These are phyloP conservation scores for Durusdinium trenchii DNA, from an alignment of 73 alveolate genomes.

Conservation along the genomic window DNA sequence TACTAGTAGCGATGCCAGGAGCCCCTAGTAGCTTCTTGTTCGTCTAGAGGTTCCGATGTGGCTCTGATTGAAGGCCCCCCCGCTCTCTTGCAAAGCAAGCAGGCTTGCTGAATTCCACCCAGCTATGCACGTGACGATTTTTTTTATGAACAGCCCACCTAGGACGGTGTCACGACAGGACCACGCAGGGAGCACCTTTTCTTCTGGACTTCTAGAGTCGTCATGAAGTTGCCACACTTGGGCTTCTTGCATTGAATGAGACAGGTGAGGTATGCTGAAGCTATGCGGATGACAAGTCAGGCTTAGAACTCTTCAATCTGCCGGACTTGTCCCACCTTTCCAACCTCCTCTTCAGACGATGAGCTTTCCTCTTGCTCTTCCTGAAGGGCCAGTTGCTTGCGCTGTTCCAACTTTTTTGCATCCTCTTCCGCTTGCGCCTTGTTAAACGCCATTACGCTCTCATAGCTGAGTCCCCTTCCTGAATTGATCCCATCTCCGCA, in stretches of 20 bases:
- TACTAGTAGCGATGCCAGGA: no score
- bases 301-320: conserved; percentile 81
- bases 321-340: conserved; percentile 62
- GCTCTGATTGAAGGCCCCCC: no score
- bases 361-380: conserved; percentile 36
- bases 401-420: neutral
- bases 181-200: no score
- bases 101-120: no score
- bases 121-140: no score
- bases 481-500: conserved; percentile 77
- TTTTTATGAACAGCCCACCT: no score
- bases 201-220: neutral
- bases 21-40: no score
- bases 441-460: conserved; percentile 82
- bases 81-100: no score
- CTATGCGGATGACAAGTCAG: neutral
- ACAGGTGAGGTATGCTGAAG: neutral
- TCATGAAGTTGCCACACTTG: no score
- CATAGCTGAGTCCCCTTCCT: conserved; percentile 73
- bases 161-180: no score
- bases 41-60: no score
- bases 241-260: no score
- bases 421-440: conserved; percentile 68
- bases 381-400: neutral
- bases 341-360: conserved; percentile 46